Evolutionary conservation across 371 early-diverging fungal genomes (phyloP), one percentile per base, ranked within the genome.

Genomic region (Syncephalastrum sp.): DNA sequence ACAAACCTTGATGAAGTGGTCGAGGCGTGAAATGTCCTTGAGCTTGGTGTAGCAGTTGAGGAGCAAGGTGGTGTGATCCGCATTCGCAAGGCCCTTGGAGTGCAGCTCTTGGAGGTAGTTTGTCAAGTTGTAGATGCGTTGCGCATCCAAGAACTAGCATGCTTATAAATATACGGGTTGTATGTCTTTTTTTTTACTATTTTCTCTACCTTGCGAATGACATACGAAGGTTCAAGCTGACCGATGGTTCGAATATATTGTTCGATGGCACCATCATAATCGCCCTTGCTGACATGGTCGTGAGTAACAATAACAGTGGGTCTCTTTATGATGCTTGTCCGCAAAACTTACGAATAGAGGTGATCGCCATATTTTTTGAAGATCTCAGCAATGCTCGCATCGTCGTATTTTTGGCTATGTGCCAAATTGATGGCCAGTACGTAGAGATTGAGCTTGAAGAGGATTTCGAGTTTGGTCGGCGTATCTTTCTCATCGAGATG

Each of bases 11-110:
- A 98, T 89, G 62, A 98, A 96, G 62, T 84, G 83, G 66, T 93
- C 91, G 17, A 95, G 72, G 12, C 87, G 70, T 43, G 82, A 82
- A 10, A 88, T 88, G 70, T 93, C 95, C 63, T 91, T 90, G 15
- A 95, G 79, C 67, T 97, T 96, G 19, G 97, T 92, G 68, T 97
- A 98, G 79, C 98, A 98, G 64, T 95, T 96, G n/a, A 98, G 77
- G 25, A 98, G 71, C 46, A 97, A 68, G 0, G 97, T 96, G 0
- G 96, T 96, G 68, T 97, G 97, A 66, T 96, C 96, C 13, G 90
- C 82, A 54, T 91, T 95, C 1, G 97, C 97, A 29, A 94, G 74
- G 0, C 88, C 84, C 19, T 84, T 76, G 1, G 88, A 84, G 66
- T 97, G 96, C 1, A 97, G 79, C 56, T 88, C 89, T 75, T 96